Evolutionary conservation across 148 eudicot species (phyloP).

Genomic region (Nepenthes mirabilis): DNA sequence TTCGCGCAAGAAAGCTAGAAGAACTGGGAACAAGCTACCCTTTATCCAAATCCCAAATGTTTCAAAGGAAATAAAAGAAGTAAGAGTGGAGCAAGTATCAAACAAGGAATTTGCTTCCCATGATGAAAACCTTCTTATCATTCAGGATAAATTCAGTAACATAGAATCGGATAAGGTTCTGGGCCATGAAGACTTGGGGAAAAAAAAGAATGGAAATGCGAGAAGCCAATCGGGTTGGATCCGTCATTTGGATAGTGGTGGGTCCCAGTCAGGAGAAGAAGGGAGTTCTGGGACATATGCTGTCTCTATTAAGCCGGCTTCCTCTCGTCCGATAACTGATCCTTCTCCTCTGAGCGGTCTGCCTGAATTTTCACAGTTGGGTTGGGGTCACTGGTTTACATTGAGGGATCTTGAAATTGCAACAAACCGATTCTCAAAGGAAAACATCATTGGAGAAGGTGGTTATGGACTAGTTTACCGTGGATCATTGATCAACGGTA

Average conservation of each 20-base stretch:
- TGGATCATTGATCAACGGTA: slow-evolving; percentile 50
- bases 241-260: slow-evolving; percentile 30
- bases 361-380: slow-evolving; percentile 66
- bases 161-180: slow-evolving; percentile 37
- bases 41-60: slow-evolving; percentile 39
- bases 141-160: slow-evolving; percentile 44
- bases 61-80: slow-evolving; percentile 60
- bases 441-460: slow-evolving; percentile 67
- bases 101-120: slow-evolving; percentile 20
- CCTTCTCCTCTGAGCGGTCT: slow-evolving; percentile 61
- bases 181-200: slow-evolving; percentile 30
- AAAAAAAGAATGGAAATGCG: slow-evolving; percentile 30
- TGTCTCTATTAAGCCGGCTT: slow-evolving; percentile 27
- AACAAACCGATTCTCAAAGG: slow-evolving; percentile 55
- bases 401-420: slow-evolving; percentile 62
- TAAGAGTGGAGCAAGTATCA: slow-evolving; percentile 33
- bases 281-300: slow-evolving; percentile 32
- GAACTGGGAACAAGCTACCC: slow-evolving; percentile 24
- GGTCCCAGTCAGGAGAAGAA: slow-evolving; percentile 48
- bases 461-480: slow-evolving; percentile 67
- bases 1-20: slow-evolving; percentile 40
- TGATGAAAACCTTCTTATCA: slow-evolving; percentile 35
- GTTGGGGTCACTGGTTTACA: slow-evolving; percentile 83
- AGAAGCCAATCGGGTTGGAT: slow-evolving; percentile 44
- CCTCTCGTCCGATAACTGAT: slow-evolving; percentile 46